Base-by-base conservation (phyloP, 176 grass and related monocot genomes). In the Olyra latifolia region DNA sequence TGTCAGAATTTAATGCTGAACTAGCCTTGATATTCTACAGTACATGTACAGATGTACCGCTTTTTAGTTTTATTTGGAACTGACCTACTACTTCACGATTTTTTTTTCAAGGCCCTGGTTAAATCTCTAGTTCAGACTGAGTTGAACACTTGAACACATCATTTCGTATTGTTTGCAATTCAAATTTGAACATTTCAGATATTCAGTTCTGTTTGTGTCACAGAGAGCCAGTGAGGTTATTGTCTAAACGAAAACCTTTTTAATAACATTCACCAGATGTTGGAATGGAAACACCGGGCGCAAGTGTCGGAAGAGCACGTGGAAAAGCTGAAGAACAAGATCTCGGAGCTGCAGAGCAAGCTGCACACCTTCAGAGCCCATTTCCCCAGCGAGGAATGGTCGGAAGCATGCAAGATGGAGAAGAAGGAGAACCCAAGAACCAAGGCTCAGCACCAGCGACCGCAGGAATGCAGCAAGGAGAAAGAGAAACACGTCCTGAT, bases 401-500 rank as follows among this genome's bases (percentile, higher is more conserved):
- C 81, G 13, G 87, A 94, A 30, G 65, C 83, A 32, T 74, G 69
- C 82, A 86, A 69, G 71, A 69, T 64, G 77, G 86, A 88, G 70
- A 65, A 88, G 70, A 65, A 54, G 57, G 57, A 60, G 24, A 60
- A 74, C 69, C 74, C 72, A 73, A 61, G 54, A 59, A 76, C 41
- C 66, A 88, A 69, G 44, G 63, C 62, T 10, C 76, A 82, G 28
- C 85, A 84, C 16, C 64, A 64, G 8, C 40, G 59, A 71, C 15
- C 84, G 4, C 76, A 82, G 45, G 83, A 85, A 49, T 40, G 76
- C 42, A 39, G 79, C 52, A 90, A 84, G 73, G 91, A 94, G 82
- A 89, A 88, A 63, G 89, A 98, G 79, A 98, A 94, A 54, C 89
- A 89, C 27, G 87, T 89, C 53, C 83, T 94, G 10, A 89, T 91